Conservation (phyloP, 2,329 filamentous ascomycete species). For the Westerdykella ornata region DNA sequence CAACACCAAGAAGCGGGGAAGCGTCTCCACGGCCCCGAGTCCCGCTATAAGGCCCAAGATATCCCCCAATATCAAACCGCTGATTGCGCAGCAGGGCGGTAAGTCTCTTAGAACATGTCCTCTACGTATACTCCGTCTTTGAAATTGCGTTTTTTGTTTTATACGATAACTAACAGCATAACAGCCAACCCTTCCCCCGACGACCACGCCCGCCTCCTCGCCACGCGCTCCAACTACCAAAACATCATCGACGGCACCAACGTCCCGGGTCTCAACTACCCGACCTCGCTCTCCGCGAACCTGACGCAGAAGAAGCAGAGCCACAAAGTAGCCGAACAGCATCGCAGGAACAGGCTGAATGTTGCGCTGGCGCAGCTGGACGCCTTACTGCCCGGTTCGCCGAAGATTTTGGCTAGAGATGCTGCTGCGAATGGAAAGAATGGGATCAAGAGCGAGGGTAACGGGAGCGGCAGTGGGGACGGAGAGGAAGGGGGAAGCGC, state of each 20-base stretch:
- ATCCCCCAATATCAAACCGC: slow-evolving; percentile 87
- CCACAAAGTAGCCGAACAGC: slow-evolving; percentile 97
- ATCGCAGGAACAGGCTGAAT: slow-evolving; percentile 90
- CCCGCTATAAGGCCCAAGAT: slow-evolving; percentile 84
- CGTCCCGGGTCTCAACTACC: slow-evolving; percentile 83
- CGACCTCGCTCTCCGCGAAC: slow-evolving; percentile 84
- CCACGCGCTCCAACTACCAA: slow-evolving; percentile 96
- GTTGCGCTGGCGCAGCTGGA: slow-evolving; percentile 88
- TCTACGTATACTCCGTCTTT: not conserved
- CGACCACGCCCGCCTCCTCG: slow-evolving; percentile 66
- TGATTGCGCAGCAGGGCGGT: slow-evolving; percentile 63
- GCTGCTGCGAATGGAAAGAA: slow-evolving; percentile 33
- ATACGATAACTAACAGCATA: slow-evolving; percentile 8
- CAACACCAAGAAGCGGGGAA: slow-evolving; percentile 46
- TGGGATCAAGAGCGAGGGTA: not conserved
- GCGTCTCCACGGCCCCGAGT: slow-evolving; percentile 64
- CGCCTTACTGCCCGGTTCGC: slow-evolving; percentile 61
- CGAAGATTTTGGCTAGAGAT: slow-evolving; percentile 30
- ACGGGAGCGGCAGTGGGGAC: slow-evolving; percentile 34
- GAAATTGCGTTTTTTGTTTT: not conserved
- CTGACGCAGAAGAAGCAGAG: slow-evolving; percentile 93
- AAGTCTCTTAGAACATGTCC: slow-evolving; percentile 28
- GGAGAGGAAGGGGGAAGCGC: slow-evolving; percentile 29
- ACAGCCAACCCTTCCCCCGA: slow-evolving; percentile 45
- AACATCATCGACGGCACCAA: slow-evolving; percentile 92